These are phyloP conservation scores for Aspergillus ostianus DNA, from an alignment of 495 filamentous ascomycete genomes.

Conservation along the genomic window DNA sequence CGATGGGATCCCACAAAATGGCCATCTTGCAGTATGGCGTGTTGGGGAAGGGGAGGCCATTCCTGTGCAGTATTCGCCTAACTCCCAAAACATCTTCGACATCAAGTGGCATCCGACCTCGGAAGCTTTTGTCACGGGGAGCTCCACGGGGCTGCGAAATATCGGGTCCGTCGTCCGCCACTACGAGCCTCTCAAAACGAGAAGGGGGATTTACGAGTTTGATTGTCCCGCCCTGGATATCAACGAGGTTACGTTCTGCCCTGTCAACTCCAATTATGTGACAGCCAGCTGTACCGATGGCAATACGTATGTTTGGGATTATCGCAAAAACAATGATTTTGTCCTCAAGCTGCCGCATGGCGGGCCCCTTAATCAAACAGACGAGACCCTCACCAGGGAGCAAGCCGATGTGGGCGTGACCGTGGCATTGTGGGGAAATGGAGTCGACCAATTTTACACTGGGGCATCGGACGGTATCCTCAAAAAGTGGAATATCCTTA, in stretches of 20 bases:
- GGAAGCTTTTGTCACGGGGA: constrained; percentile 59
- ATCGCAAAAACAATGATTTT: constrained; percentile 50
- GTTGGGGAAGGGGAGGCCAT: constrained; percentile 47
- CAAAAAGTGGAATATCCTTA: constrained; percentile 79
- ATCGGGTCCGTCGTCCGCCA: constrained; percentile 51
- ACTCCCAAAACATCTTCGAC: constrained; percentile 75
- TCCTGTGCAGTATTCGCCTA: constrained; percentile 43
- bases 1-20: constrained; percentile 52
- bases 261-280: constrained; percentile 54
- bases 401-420: constrained; percentile 76
- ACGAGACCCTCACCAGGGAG: constrained; percentile 57
- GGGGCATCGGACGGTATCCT: constrained; percentile 85
- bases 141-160: constrained; percentile 34
- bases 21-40: constrained; percentile 75
- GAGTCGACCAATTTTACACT: constrained; percentile 73
- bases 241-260: constrained; percentile 69
- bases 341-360: constrained; percentile 72
- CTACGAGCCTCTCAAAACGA: constrained; percentile 42
- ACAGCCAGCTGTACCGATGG: constrained; percentile 85
- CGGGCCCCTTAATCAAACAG: constrained; percentile 59
- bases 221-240: constrained; percentile 83
- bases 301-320: constrained; percentile 82
- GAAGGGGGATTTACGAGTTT: constrained; percentile 33
- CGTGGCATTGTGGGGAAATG: constrained; percentile 74
- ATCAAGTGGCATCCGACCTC: constrained; percentile 71